Evolutionary conservation across 1,284 basidiomycete species (phyloP), one percentile per base, ranked within the genome.

Genomic region (Laetiporus sulphureus): DNA sequence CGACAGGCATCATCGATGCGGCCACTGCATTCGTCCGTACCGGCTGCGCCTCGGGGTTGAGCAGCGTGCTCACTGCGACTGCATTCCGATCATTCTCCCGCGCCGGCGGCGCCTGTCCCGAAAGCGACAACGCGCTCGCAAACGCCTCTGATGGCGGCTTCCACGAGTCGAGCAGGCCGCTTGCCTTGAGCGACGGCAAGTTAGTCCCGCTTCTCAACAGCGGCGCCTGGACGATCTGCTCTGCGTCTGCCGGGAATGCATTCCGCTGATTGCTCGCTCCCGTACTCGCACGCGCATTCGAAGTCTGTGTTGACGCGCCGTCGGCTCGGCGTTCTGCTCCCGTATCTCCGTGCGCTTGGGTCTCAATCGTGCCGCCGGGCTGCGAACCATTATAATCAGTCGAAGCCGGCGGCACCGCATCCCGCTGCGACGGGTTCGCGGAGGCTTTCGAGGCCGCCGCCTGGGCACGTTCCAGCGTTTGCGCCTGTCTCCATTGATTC

Each of bases 141-240:
- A 61, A 57, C 47, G 54, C 49, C 36, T 59, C 59, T 23, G 54
- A 52, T 13, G 55, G 58, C 42, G 56, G 54, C 38, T 48, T 56
- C 50, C 63, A 65, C 58, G 66, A 75, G 52, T 83, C 79, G 36
- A 86, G 61, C 32, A 86, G 65, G 7, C 83, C 83, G 48, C 79
- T 83, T 16, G 79, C 73, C 62, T 84, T 84, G 38, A 86, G 63
- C 24, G 83, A 84, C 15, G 83, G 83, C 41, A 86, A 60, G 10
- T 76, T 77, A 48, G 58, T 47, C 16, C 48, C 38, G 36, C 44
- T 37, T 23, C 32, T 38, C 35, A 41, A 37, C 44, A 42, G 13
- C 47, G 38, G 44, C 43, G 48, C n/a, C 40, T 42, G 45, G 47
- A 34, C 18, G 40, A 38, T 38, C 38, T 44, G 44, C 49, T 50